Conservation (phyloP, 1,139 yeast species). For the Debaryomyces sp. region DNA sequence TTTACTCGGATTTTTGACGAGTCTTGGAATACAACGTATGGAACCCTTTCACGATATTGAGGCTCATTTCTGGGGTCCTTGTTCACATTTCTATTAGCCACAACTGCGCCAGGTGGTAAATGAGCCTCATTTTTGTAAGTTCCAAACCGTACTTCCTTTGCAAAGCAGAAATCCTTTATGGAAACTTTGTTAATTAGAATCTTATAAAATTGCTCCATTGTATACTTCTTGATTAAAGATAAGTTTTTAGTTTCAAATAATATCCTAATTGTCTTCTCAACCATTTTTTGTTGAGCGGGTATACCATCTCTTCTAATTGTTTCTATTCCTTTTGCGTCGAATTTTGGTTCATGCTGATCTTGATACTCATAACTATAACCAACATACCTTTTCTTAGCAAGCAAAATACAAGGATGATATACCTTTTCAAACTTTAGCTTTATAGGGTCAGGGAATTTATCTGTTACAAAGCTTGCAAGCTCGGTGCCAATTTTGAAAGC, state of each 20-base stretch:
- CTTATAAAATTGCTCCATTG: constrained; percentile 65
- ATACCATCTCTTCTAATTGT: constrained; percentile 93
- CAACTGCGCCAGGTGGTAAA: constrained; percentile 90
- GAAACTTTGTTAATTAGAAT: constrained; percentile 63
- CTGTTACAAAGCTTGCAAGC: constrained; percentile 66
- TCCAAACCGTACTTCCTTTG: constrained; percentile 87
- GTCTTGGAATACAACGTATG: constrained; percentile 79
- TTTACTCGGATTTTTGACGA: constrained; percentile 63
- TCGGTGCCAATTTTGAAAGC: constrained; percentile 77
- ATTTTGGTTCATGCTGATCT: constrained; percentile 58
- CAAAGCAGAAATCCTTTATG: constrained; percentile 85
- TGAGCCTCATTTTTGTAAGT: constrained; percentile 70
- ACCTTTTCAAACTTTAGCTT: constrained; percentile 89
- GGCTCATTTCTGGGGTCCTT: constrained; percentile 78
- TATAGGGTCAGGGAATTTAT: constrained; percentile 78
- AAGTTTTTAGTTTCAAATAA: constrained; percentile 76
- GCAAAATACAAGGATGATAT: constrained; percentile 79
- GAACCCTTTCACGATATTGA: constrained; percentile 85
- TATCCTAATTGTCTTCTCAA: constrained; percentile 66
- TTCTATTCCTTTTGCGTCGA: constrained; percentile 97
- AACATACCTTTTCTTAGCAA: constrained; percentile 88
- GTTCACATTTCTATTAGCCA: constrained; percentile 63
- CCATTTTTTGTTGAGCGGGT: constrained; percentile 85
- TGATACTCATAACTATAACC: constrained; percentile 73
- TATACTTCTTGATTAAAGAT: constrained; percentile 66